Evolutionary conservation across 2,329 filamentous ascomycete species (phyloP), one percentile per base, ranked within the genome.

Genomic region (Venturiaceae sp.): DNA sequence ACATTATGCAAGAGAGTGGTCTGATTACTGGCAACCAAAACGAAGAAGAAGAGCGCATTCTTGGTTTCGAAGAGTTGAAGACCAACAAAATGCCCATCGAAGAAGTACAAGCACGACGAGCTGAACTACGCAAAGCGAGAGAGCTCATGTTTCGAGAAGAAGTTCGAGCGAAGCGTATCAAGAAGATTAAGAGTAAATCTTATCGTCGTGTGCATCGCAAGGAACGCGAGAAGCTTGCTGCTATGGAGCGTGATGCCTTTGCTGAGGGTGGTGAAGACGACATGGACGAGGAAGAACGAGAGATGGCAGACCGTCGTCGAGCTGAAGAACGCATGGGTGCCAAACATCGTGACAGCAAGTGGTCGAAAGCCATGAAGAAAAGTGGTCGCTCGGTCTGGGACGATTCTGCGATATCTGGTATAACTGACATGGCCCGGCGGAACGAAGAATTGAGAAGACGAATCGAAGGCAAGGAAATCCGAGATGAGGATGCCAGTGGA

Each of bases 181-280:
- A 96, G 76, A 97, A 97, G 78, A 99, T 99, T 76, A 99, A 99
- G 80, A 95, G 89, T 70, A 99, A 96, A 72, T 83, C 91, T 0
- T 99, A 95, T 70, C 88, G 92, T 58, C 86, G 92, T 47, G 87
- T 97, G 14, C 92, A 97, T 72, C 85, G 92, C 37, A 96, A 87
- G 69, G 88, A 88, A 68, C 78, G 83, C 14, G 82, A 86, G 68
- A 79, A 78, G 62, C 68, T 81, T 60, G 78, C 81, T 54, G 74
- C 83, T 61, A 74, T 79, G 53, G 83, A 86, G 63, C 75, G 77
- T 58, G 77, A 83, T 60, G 79, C 80, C 39, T 72, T 85, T 55
- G 82, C 83, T 55, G 80, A 80, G 19, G 83, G 82, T 3, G 75
- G 83, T 55, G 78, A 84, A 61, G 72, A 36, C 34, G 57, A 60